phyloP scores from a whole-genome alignment of 108 stramenopile species.

The Chaetoceros muelleri region DNA sequence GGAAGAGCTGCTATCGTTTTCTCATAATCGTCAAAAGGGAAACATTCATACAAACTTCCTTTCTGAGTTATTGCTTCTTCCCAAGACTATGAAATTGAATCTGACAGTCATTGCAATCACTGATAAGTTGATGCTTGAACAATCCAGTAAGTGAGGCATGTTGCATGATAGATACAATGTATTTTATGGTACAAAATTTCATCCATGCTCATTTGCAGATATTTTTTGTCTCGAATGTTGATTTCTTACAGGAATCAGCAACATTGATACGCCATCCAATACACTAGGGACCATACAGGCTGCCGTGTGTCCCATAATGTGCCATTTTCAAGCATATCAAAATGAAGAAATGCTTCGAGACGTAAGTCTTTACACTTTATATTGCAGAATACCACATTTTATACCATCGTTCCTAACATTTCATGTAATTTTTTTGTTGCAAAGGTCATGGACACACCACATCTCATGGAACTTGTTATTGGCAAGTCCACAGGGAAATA shows the following conservation, averaged over 20 bases:
- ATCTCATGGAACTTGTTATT: constrained; percentile 4
- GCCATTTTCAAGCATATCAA: constrained; percentile 40
- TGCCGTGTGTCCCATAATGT: constrained; percentile 30
- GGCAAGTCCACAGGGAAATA: constrained; percentile 1
- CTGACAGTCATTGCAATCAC: constrained; percentile 53
- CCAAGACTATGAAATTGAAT: constrained; percentile 45
- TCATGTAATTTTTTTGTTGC: neutral
- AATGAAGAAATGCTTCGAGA: constrained; percentile 13
- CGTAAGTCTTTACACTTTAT: too few species aligned
- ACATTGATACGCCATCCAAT: constrained; percentile 15
- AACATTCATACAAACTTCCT: constrained; percentile 21
- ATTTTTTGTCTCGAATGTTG: too few species aligned
- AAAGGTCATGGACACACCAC: neutral
- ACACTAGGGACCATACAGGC: constrained; percentile 26
- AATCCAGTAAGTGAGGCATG: constrained; percentile 31
- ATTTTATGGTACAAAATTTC: neutral
- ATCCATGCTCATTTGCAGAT: neutral
- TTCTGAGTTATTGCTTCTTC: constrained; percentile 44
- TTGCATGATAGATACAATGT: neutral
- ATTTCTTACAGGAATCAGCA: constrained; percentile 24
- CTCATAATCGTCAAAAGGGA: constrained; percentile 9
- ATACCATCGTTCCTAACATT: too few species aligned
- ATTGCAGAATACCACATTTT: too few species aligned
- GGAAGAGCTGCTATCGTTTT: constrained; percentile 40
- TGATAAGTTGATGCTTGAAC: constrained; percentile 20